Conservation (phyloP, 345 rosid species). For the Populus pruinosa region DNA sequence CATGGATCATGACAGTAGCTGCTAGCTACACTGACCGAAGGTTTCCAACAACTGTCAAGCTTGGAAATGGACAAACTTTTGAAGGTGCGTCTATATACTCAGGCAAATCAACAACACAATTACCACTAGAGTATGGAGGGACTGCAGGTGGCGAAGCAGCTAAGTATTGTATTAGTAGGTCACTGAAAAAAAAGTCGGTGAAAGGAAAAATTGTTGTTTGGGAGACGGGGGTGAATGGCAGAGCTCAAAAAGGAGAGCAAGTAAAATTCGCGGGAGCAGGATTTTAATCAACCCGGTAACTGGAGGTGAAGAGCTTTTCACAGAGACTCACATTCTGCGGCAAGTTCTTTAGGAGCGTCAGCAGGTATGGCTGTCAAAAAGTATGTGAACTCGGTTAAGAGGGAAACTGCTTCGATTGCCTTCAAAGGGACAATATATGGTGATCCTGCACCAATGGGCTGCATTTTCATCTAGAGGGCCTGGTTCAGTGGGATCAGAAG, state of each 20-base stretch:
- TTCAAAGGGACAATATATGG: constrained; percentile 60
- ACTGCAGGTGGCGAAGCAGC: constrained; percentile 52
- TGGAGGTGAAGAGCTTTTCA: constrained; percentile 61
- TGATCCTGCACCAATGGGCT: constrained; percentile 54
- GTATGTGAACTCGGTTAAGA: constrained; percentile 39
- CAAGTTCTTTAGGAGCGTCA: constrained; percentile 44
- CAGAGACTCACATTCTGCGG: constrained; percentile 65
- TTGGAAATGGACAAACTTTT: constrained; percentile 43
- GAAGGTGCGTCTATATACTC: constrained; percentile 51
- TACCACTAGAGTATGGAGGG: constrained; percentile 45
- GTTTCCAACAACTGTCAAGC: constrained; percentile 54
- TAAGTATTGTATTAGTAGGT: constrained; percentile 32
- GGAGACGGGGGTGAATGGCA: constrained; percentile 16
- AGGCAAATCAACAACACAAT: constrained; percentile 34
- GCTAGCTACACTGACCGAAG: constrained; percentile 69
- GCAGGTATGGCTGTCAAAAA: constrained; percentile 39
- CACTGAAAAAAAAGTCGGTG: constrained; percentile 32
- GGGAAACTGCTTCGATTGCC: constrained; percentile 47
- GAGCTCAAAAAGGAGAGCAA: constrained; percentile 25
- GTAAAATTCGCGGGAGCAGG: constrained; percentile 56
- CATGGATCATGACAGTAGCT: constrained; percentile 88
- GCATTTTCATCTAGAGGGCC: constrained; percentile 89
- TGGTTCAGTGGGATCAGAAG: constrained; percentile 42
- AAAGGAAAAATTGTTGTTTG: constrained; percentile 45
- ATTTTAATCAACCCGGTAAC: constrained; percentile 38